Evolutionary conservation across 129 eudicot species (phyloP).

Genomic region (Smallanthus sonchifolius): DNA sequence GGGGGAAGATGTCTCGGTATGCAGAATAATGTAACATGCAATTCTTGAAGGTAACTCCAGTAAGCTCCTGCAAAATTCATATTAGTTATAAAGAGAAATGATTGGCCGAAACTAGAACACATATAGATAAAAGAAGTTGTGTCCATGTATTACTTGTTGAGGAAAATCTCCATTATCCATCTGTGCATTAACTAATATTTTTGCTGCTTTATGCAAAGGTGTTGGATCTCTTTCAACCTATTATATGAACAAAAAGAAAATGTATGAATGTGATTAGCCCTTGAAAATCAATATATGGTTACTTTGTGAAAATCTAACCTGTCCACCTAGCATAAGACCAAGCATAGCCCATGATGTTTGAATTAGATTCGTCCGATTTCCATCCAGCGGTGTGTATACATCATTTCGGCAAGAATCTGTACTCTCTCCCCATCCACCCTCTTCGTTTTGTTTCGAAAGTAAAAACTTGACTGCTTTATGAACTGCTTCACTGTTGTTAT

Average conservation of each 20-base stretch:
- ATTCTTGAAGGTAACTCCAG: conserved; percentile 41
- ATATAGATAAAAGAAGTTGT: background rate
- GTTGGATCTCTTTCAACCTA: conserved; percentile 37
- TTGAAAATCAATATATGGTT: background rate
- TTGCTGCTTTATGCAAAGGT: conserved; percentile 45
- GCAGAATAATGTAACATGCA: conserved; percentile 39
- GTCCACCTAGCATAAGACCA: conserved; percentile 37
- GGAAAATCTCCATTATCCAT: conserved; percentile 44
- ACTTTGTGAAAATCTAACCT: conserved; percentile 17
- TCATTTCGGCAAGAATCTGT: conserved; percentile 39
- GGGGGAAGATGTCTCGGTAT: conserved; percentile 35
- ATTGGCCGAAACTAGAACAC: background rate
- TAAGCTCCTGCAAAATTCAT: conserved; percentile 30
- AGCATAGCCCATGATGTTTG: conserved; percentile 47
- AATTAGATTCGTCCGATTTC: conserved; percentile 29
- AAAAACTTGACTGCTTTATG: conserved; percentile 38
- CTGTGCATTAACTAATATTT: conserved; percentile 31
- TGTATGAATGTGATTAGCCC: background rate
- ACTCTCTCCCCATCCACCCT: conserved; percentile 75
- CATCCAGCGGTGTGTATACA: conserved; percentile 37
- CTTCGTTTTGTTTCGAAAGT: conserved; percentile 39
- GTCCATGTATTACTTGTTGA: conserved; percentile 27
- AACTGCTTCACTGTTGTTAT: conserved; percentile 32
- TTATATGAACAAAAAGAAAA: background rate
- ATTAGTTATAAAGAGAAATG: background rate